phyloP scores from a whole-genome alignment of 1,284 basidiomycete species.

The Sphaerobolus stellatus region DNA sequence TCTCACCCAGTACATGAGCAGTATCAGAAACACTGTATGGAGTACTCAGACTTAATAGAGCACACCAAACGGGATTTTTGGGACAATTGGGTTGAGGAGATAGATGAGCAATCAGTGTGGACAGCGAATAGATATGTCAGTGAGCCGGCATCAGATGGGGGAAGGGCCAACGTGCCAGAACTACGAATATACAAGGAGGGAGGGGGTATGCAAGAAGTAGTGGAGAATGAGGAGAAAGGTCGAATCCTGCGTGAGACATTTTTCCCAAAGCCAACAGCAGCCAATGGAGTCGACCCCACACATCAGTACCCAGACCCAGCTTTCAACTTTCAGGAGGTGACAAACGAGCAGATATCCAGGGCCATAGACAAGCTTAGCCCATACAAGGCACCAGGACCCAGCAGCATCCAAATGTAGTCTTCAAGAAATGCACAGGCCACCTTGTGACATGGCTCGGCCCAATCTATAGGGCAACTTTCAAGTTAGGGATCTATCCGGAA shows the following conservation, averaged over 20 bases:
- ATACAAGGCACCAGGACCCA: not conserved
- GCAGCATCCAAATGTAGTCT: not conserved
- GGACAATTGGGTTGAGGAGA: not conserved
- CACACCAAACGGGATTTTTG: not conserved
- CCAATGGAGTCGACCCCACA: too few species aligned
- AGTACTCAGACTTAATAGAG: not conserved
- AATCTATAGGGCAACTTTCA: not conserved
- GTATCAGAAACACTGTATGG: not conserved
- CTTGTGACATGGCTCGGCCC: not conserved
- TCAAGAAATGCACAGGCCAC: not conserved
- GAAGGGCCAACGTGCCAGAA: not conserved
- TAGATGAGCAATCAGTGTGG: not conserved
- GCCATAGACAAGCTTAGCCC: not conserved
- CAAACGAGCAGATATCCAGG: not conserved
- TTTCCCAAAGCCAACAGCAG: not conserved
- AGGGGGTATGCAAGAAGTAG: not conserved
- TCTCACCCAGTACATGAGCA: not conserved
- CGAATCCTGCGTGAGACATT: not conserved
- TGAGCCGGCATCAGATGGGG: not conserved
- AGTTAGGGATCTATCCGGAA: not conserved
- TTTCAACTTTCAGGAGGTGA: not conserved
- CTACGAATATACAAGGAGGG: not conserved
- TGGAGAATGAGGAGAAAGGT: not conserved
- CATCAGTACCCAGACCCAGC: not conserved
- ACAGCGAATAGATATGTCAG: not conserved